Conservation (phyloP, 495 filamentous ascomycete species). For the Cryomyces minteri region DNA sequence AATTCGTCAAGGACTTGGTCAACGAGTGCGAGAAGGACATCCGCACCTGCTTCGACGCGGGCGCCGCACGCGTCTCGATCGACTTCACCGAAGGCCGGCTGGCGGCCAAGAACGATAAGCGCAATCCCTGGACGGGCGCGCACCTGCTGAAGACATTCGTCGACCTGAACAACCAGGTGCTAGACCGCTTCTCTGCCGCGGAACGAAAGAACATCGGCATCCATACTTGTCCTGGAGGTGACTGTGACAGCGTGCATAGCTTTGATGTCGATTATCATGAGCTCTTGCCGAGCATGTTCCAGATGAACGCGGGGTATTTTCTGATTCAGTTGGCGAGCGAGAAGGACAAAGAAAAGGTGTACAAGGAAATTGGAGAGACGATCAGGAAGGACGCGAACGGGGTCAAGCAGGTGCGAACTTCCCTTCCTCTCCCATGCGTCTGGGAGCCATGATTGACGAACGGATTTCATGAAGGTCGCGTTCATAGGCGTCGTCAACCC, state of each 20-base stretch:
- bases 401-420: slow-evolving; percentile 9
- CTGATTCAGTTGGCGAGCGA: slow-evolving; percentile 24
- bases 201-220: slow-evolving; percentile 24
- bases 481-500: slow-evolving; percentile 25
- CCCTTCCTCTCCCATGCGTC: neutral
- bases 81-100: slow-evolving; percentile 26
- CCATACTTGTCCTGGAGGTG: slow-evolving; percentile 27
- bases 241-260: slow-evolving; percentile 25
- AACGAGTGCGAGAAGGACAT: slow-evolving; percentile 28
- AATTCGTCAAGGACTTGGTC: slow-evolving; percentile 25
- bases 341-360: slow-evolving; percentile 21
- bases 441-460: neutral
- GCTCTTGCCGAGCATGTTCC: slow-evolving; percentile 23
- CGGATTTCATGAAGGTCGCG: slow-evolving; percentile 12
- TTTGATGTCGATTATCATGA: slow-evolving; percentile 22
- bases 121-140: slow-evolving; percentile 25
- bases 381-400: slow-evolving; percentile 23
- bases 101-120: slow-evolving; percentile 22
- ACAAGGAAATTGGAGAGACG: slow-evolving; percentile 19
- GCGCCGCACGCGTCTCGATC: slow-evolving; percentile 23
- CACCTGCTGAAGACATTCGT: slow-evolving; percentile 24
- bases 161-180: slow-evolving; percentile 23
- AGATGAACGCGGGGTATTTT: slow-evolving; percentile 28
- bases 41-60: slow-evolving; percentile 23
- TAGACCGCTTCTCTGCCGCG: slow-evolving; percentile 17